Evolutionary conservation across 768 basidiomycete species (phyloP).

Genomic region (Russula sp.): DNA sequence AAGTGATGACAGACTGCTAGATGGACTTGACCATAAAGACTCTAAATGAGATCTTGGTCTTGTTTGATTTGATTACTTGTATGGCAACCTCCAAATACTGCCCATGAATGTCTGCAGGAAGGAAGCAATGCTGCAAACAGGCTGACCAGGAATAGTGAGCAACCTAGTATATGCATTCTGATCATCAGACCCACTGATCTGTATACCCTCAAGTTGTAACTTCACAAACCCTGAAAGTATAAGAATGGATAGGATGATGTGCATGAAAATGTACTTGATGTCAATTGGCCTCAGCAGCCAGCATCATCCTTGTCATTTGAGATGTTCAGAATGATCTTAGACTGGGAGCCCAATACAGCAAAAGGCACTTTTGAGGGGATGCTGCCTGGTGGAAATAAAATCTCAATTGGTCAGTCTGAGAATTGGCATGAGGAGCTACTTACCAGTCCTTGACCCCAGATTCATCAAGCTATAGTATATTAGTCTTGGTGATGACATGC

Average conservation of each 20-base stretch:
- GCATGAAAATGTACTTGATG: slow-evolving; percentile 64
- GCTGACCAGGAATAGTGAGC: no score
- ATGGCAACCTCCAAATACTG: no score
- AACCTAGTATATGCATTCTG: background rate
- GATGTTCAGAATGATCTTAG: no score
- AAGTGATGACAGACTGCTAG: slow-evolving; percentile 61
- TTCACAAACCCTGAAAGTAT: slow-evolving; percentile 52
- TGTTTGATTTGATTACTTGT: slow-evolving; percentile 29
- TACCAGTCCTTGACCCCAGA: slow-evolving; percentile 46
- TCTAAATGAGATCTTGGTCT: slow-evolving; percentile 78
- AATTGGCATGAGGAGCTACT: slow-evolving; percentile 23
- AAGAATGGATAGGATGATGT: slow-evolving; percentile 74
- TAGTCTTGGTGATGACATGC: slow-evolving; percentile 48
- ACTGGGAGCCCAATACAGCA: slow-evolving; percentile 28
- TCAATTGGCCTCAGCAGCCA: slow-evolving; percentile 64
- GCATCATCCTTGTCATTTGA: slow-evolving; percentile 69
- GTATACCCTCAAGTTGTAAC: background rate
- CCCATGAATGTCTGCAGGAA: no score
- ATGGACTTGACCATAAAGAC: slow-evolving; percentile 91
- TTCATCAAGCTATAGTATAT: no score
- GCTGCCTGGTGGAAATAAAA: slow-evolving; percentile 59
- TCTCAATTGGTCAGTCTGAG: background rate
- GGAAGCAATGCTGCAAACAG: slow-evolving; percentile 18
- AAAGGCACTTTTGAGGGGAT: slow-evolving; percentile 47
- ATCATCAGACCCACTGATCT: background rate